Conservation (phyloP, 2,329 filamentous ascomycete genomes). For the Neopestalotiopsis sp. region DNA sequence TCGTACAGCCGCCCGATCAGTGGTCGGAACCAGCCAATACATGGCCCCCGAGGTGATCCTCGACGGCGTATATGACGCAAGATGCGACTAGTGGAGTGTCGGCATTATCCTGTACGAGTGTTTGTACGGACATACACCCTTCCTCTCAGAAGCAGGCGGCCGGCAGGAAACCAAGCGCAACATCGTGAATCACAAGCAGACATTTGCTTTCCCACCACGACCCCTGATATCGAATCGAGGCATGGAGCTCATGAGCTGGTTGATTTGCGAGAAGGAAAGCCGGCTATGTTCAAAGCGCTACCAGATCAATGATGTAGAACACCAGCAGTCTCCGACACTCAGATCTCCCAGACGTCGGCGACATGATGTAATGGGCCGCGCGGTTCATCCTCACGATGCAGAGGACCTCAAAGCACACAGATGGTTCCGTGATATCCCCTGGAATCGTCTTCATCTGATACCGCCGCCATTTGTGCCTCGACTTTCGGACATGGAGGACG, state of each 20-base stretch:
- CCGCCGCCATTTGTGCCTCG: constrained; percentile 81
- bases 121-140: constrained; percentile 89
- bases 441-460: constrained; percentile 74
- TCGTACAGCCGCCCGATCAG: constrained; percentile 77
- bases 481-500: constrained; percentile 72
- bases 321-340: constrained; percentile 17
- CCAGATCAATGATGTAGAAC: constrained; percentile 62
- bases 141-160: constrained; percentile 74
- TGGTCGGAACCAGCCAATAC: constrained; percentile 96
- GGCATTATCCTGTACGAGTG: constrained; percentile 95
- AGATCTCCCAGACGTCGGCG: constrained; percentile 33
- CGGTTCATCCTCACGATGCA: constrained; percentile 84
- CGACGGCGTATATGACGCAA: constrained; percentile 83
- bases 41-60: constrained; percentile 95
- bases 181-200: constrained; percentile 75
- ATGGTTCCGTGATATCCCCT: constrained; percentile 82
- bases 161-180: constrained; percentile 84
- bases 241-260: constrained; percentile 74
- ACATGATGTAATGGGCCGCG: constrained; percentile 48
- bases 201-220: constrained; percentile 72
- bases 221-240: constrained; percentile 72
- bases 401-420: constrained; percentile 87
- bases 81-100: constrained; percentile 97
- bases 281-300: constrained; percentile 82
- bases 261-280: constrained; percentile 75